phyloP scores from a whole-genome alignment of 352 stramenopile species.

The Phytophthora cactorum region DNA sequence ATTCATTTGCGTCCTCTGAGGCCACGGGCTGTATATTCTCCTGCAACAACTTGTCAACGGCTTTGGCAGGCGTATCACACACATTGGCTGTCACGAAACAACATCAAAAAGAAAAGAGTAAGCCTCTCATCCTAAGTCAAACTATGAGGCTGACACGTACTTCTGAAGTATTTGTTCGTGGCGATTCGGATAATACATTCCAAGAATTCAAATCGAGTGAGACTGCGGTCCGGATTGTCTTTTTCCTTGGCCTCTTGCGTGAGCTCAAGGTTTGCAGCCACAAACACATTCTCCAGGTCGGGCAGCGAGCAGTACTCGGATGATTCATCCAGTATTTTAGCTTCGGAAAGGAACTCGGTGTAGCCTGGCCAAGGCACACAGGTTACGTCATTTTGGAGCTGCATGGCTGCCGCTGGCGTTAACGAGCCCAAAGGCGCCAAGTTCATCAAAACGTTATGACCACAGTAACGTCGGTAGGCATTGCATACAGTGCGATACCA shows the following conservation, averaged over 20 bases:
- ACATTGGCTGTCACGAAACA: slow-evolving; percentile 61
- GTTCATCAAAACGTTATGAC: slow-evolving; percentile 64
- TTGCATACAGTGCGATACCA: slow-evolving; percentile 67
- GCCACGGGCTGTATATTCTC: slow-evolving; percentile 60
- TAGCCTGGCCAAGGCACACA: slow-evolving; percentile 79
- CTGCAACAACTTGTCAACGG: slow-evolving; percentile 69
- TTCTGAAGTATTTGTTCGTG: slow-evolving; percentile 81
- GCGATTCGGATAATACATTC: slow-evolving; percentile 78
- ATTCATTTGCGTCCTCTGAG: slow-evolving; percentile 73
- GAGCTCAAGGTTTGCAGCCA: slow-evolving; percentile 79
- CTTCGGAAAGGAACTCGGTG: slow-evolving; percentile 70
- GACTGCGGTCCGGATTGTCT: slow-evolving; percentile 78
- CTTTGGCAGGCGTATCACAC: slow-evolving; percentile 72
- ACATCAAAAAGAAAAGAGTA: not conserved
- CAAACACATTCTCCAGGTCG: slow-evolving; percentile 84
- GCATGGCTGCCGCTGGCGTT: slow-evolving; percentile 46
- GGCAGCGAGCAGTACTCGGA: slow-evolving; percentile 72
- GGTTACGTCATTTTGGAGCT: slow-evolving; percentile 73
- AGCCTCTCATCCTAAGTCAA: slow-evolving; percentile 1
- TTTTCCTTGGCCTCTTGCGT: slow-evolving; percentile 82
- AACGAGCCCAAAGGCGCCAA: slow-evolving; percentile 47
- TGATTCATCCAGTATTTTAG: slow-evolving; percentile 64
- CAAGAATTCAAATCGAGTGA: slow-evolving; percentile 84
- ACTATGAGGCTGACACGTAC: slow-evolving; percentile 28
- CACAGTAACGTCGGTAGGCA: slow-evolving; percentile 72